Evolutionary conservation across 257 asterid genomes (phyloP).

Genomic region (Galeopsis tetrahit): DNA sequence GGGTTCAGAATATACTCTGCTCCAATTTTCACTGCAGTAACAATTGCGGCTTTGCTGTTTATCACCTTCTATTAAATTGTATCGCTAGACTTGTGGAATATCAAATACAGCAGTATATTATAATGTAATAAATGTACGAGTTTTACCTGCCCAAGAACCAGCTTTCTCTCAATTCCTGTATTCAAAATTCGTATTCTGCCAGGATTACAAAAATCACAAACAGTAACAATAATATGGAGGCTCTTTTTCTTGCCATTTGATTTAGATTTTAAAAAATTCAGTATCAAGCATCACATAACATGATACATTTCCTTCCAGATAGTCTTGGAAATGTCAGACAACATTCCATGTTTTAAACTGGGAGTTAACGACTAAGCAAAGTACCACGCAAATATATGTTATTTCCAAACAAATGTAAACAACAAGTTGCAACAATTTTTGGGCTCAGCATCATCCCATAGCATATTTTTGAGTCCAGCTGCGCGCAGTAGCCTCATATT

Average conservation of each 20-base stretch:
- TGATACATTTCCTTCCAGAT: slow-evolving; percentile 3
- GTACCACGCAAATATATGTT: slow-evolving; percentile 28
- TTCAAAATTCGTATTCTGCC: background rate
- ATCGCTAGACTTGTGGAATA: background rate
- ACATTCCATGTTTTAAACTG: slow-evolving; percentile 32
- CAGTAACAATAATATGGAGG: background rate
- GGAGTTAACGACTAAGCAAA: slow-evolving; percentile 26
- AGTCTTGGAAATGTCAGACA: slow-evolving; percentile 20
- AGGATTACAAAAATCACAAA: slow-evolving; percentile 2
- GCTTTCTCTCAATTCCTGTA: background rate
- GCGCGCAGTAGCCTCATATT: slow-evolving; percentile 77
- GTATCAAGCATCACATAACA: background rate
- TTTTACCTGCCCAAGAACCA: background rate
- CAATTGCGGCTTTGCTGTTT: slow-evolving; percentile 26
- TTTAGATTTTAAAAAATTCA: background rate
- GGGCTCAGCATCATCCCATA: slow-evolving; percentile 51
- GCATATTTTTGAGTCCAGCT: slow-evolving; percentile 89
- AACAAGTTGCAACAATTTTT: slow-evolving; percentile 29
- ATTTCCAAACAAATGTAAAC: slow-evolving; percentile 35
- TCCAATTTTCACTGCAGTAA: background rate
- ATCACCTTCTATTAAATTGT: slow-evolving; percentile 15
- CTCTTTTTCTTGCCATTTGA: slow-evolving; percentile 18
- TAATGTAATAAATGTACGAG: slow-evolving; percentile 13
- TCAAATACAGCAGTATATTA: background rate
- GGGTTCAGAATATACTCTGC: slow-evolving; percentile 30